Conservation (phyloP, 2,329 filamentous ascomycete genomes). For the Aschersonia sp. region DNA sequence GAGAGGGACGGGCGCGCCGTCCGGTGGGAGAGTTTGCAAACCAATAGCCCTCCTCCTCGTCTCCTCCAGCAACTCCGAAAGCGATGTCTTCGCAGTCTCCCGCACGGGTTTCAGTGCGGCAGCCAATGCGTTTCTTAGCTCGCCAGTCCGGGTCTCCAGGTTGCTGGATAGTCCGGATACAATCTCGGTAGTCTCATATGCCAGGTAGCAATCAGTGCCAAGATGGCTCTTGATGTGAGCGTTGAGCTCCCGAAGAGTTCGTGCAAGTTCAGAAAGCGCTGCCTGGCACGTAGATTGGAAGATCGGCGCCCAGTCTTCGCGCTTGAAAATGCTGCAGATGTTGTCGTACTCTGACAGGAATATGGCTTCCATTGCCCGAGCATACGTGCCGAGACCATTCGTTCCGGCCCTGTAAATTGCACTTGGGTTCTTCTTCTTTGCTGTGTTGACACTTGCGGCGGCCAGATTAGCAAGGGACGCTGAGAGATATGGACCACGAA, state of each 20-base stretch:
- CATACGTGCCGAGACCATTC: slow-evolving; percentile 84
- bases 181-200: slow-evolving; percentile 90
- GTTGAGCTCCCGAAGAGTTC: slow-evolving; percentile 80
- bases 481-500: slow-evolving; percentile 76
- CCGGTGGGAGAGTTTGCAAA: slow-evolving; percentile 56
- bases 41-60: slow-evolving; percentile 54
- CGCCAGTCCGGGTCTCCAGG: slow-evolving; percentile 69
- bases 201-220: slow-evolving; percentile 82
- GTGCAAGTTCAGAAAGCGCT: slow-evolving; percentile 67
- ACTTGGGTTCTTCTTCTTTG: slow-evolving; percentile 68
- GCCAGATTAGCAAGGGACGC: slow-evolving; percentile 74
- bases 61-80: slow-evolving; percentile 74
- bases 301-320: slow-evolving; percentile 70
- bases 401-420: slow-evolving; percentile 78
- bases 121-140: slow-evolving; percentile 69
- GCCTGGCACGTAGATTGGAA: slow-evolving; percentile 67
- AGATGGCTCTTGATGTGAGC: slow-evolving; percentile 76
- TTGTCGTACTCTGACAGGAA: slow-evolving; percentile 85
- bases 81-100: slow-evolving; percentile 79
- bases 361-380: slow-evolving; percentile 73
- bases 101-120: slow-evolving; percentile 80
- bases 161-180: slow-evolving; percentile 66
- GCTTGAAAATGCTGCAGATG: slow-evolving; percentile 71
- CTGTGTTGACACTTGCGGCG: slow-evolving; percentile 69
- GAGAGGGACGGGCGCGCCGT: slow-evolving; percentile 65